Conservation (phyloP, 345 rosid genomes). For the Streptanthus diversifolius region DNA sequence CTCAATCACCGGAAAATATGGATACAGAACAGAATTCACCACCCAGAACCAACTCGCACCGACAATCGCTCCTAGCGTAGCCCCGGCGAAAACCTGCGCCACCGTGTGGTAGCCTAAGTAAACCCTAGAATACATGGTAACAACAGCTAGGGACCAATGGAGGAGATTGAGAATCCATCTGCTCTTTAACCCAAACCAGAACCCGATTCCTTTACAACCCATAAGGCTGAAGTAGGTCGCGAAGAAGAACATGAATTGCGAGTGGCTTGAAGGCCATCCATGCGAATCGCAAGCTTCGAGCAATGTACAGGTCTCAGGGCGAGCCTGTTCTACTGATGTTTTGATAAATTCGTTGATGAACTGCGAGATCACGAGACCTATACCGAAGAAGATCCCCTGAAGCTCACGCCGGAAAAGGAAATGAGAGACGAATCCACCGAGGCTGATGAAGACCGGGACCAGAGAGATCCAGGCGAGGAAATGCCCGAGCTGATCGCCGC, state of each 20-base stretch:
- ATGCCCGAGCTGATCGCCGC: slow-evolving; percentile 73
- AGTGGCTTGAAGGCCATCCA: slow-evolving; percentile 98
- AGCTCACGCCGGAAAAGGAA: slow-evolving; percentile 93
- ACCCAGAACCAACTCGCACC: slow-evolving; percentile 82
- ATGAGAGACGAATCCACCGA: slow-evolving; percentile 87
- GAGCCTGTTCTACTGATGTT: slow-evolving; percentile 69
- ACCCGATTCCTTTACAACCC: slow-evolving; percentile 58
- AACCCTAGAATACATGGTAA: slow-evolving; percentile 90
- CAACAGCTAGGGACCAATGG: slow-evolving; percentile 62
- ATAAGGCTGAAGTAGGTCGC: slow-evolving; percentile 58
- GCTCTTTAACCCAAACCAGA: slow-evolving; percentile 46
- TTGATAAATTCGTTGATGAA: slow-evolving; percentile 74
- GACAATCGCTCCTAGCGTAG: slow-evolving; percentile 53
- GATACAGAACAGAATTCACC: slow-evolving; percentile 49
- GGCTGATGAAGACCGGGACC: slow-evolving; percentile 77
- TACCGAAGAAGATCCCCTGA: slow-evolving; percentile 77
- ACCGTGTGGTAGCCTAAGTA: slow-evolving; percentile 88
- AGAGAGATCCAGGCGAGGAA: slow-evolving; percentile 94
- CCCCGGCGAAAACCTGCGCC: slow-evolving; percentile 87
- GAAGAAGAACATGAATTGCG: slow-evolving; percentile 89
- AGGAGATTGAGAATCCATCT: slow-evolving; percentile 43
- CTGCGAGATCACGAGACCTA: slow-evolving; percentile 80
- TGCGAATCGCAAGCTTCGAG: slow-evolving; percentile 96
- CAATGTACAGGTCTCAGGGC: slow-evolving; percentile 74
- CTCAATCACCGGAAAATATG: slow-evolving; percentile 68